phyloP scores from a whole-genome alignment of 805 yeast species.

The Wickerhamomyces ciferrii region DNA sequence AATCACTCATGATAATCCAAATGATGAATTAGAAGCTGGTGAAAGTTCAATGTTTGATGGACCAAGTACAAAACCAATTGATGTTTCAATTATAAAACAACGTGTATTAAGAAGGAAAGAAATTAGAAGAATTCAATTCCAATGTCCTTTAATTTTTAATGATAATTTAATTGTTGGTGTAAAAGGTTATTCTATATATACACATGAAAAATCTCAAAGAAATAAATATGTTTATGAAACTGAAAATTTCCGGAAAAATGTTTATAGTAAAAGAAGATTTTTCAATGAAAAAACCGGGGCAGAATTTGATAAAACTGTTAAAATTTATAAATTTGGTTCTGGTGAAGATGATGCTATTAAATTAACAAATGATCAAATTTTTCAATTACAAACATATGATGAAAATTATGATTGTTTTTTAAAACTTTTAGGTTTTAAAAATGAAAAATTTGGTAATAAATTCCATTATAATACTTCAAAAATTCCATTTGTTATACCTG shows the following conservation, averaged over 20 bases:
- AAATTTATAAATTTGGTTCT: slow-evolving; percentile 39
- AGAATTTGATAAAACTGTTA: slow-evolving; percentile 29
- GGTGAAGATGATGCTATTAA: slow-evolving; percentile 36
- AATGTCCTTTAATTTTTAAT: slow-evolving; percentile 53
- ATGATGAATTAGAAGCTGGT: slow-evolving; percentile 9
- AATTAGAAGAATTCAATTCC: slow-evolving; percentile 56
- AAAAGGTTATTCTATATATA: slow-evolving; percentile 63
- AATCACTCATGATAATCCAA: slow-evolving; percentile 11
- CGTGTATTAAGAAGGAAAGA: slow-evolving; percentile 53
- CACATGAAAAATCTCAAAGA: slow-evolving; percentile 46
- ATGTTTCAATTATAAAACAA: slow-evolving; percentile 36
- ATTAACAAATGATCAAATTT: slow-evolving; percentile 31
- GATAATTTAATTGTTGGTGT: slow-evolving; percentile 57
- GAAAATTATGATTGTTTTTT: slow-evolving; percentile 41
- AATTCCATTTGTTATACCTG: slow-evolving; percentile 64
- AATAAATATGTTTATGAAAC: slow-evolving; percentile 49
- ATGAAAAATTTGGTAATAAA: slow-evolving; percentile 33
- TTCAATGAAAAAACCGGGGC: slow-evolving; percentile 38
- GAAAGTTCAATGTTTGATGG: slow-evolving; percentile 26
- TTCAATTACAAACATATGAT: slow-evolving; percentile 27
- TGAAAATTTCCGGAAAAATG: slow-evolving; percentile 46
- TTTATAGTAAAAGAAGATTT: slow-evolving; percentile 38
- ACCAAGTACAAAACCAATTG: slow-evolving; percentile 36
- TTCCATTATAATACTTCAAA: slow-evolving; percentile 48
- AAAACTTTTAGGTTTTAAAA: slow-evolving; percentile 64